phyloP scores from a whole-genome alignment of 1,284 basidiomycete genomes.

The Ustilago sp. region DNA sequence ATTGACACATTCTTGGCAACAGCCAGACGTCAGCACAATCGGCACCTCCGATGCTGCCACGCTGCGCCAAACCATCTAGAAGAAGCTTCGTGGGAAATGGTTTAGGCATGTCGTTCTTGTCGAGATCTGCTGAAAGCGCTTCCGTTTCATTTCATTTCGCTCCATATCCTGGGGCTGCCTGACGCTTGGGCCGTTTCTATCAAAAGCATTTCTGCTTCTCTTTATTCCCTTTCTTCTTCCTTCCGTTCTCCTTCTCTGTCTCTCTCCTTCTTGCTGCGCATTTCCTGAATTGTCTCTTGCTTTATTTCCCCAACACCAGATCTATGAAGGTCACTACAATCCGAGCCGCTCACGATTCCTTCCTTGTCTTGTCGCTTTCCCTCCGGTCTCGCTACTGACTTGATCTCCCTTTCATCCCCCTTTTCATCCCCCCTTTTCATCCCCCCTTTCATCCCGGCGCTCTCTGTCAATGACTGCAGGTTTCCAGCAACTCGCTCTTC shows the following conservation, averaged over 20 bases:
- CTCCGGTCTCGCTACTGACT: no score
- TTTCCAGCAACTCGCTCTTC: no score
- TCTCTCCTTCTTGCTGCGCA: background rate
- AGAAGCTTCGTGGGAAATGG: background rate
- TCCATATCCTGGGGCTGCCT: background rate
- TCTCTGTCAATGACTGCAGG: no score
- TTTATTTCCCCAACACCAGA: background rate
- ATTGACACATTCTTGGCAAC: background rate
- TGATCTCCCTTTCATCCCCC: no score
- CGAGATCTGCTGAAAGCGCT: background rate
- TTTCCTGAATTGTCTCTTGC: background rate
- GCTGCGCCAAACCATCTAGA: background rate
- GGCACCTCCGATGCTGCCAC: background rate
- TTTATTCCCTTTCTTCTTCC: background rate
- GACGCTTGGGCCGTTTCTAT: background rate
- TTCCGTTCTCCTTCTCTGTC: background rate
- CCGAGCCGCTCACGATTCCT: background rate
- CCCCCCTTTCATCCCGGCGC: no score
- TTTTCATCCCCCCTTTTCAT: no score
- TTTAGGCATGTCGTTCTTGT: background rate
- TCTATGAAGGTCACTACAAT: background rate
- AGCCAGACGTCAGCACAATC: background rate
- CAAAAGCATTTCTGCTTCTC: background rate
- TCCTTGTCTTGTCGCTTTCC: background rate
- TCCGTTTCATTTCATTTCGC: background rate